A percentile compares a stretch with the other conserved stretches of the same genome.
Conservation (phyloP, 2,329 filamentous ascomycete genomes). For the Pseudogymnoascus sp. region DNA sequence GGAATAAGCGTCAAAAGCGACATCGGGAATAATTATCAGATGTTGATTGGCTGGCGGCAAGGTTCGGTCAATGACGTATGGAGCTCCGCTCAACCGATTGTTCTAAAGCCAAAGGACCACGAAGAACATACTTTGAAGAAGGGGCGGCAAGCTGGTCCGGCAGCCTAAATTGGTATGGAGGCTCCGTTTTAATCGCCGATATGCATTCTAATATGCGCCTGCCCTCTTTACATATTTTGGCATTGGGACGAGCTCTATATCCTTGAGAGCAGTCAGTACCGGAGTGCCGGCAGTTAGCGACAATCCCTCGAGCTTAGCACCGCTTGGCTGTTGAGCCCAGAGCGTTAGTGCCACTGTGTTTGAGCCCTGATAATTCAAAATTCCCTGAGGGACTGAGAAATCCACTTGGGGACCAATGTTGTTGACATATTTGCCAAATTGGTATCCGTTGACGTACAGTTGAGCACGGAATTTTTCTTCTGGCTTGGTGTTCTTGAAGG, state of each 20-base stretch:
- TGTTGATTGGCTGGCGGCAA: not conserved
- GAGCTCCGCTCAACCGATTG: not conserved
- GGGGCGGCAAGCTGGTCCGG: not conserved
- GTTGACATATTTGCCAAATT: slow-evolving; percentile 50
- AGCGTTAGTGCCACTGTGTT: slow-evolving; percentile 59
- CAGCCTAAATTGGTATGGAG: not conserved
- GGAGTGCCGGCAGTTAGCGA: not conserved
- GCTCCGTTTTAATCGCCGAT: slow-evolving; percentile 4
- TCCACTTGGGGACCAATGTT: slow-evolving; percentile 64
- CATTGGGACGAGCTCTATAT: not conserved
- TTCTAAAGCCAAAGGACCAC: not conserved
- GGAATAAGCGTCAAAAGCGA: slow-evolving; percentile 6
- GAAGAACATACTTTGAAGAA: not conserved
- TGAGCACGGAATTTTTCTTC: slow-evolving; percentile 40
- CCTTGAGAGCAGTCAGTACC: not conserved
- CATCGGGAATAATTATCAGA: not conserved
- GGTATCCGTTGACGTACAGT: slow-evolving; percentile 65
- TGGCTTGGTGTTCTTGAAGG: slow-evolving; percentile 17
- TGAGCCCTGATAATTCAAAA: slow-evolving; percentile 57
- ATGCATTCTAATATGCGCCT: not conserved
- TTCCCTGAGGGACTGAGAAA: slow-evolving; percentile 62
- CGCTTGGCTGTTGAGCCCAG: slow-evolving; percentile 45
- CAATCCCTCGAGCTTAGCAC: slow-evolving; percentile 14
- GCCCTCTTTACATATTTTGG: not conserved
- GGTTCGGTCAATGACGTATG: not conserved